Base-by-base conservation (phyloP, 2,329 filamentous ascomycete genomes). In the Colletotrichum gloeosporioides region DNA sequence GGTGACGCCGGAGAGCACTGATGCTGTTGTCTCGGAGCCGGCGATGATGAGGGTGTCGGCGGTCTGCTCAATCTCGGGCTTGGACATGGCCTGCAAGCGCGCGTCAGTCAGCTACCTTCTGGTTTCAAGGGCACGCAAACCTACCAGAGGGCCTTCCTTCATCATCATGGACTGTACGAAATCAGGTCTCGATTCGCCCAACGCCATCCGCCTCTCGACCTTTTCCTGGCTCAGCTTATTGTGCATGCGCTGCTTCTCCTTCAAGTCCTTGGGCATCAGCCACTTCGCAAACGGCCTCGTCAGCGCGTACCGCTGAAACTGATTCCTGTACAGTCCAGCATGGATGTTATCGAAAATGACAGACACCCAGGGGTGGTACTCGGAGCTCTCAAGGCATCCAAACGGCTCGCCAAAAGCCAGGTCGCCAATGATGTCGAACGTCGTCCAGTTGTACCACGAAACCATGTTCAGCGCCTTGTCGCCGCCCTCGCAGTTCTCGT, bases 1-100 rank as follows among this genome's bases (percentile, higher is more conserved):
- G 0, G 86, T 87, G 0, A 82, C 80, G 3, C 87, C 88, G 0
- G 82, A 81, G 4, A 89, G 79, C 4, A 84, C 79, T 0, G 87
- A 87, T 1, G 87, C 87, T 0, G 87, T 89, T 0, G 88, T 89
- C 69, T 89, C 87, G 8, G 82, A 85, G 0, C 88, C 88, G 0
- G 85, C 88, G 4, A 83, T 29, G 36, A 84, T 80, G 8, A 85
- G 63, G 0, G 73, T 68, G 1, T 79, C 68, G 4, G 68, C 62
- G 2, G 80, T 76, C 29, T 76, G n/a, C 12, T 78, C 77, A 6
- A 78, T 73, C 1, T 76, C 73, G 6, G 22, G 3, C 7, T 61
- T 65, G 0, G 73, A 63, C 73, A 76, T 73, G 3, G 73, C 73
- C 73, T 76, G 15, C 16, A 82, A n/a, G 49, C 0, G 49, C 6